phyloP scores from a whole-genome alignment of 2,329 filamentous ascomycete genomes.

The Fusarium papillatum region DNA sequence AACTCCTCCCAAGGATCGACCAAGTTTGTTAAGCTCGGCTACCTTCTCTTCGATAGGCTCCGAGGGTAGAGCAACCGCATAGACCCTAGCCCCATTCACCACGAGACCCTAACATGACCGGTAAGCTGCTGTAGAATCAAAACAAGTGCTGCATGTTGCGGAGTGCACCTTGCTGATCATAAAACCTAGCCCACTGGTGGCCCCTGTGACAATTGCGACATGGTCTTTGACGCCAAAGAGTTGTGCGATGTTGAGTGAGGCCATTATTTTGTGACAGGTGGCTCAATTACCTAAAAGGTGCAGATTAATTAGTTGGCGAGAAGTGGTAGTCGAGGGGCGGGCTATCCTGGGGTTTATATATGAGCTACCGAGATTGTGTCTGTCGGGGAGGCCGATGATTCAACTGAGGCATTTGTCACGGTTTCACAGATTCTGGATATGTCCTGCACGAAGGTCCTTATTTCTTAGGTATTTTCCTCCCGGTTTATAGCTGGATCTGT shows the following conservation, averaged over 20 bases:
- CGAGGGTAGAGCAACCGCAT: conserved; percentile 55
- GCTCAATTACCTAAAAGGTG: not conserved
- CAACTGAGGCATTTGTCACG: not conserved
- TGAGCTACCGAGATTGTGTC: not conserved
- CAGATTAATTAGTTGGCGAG: not conserved
- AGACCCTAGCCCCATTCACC: conserved; percentile 60
- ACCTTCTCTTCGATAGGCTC: conserved; percentile 56
- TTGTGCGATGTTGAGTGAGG: not conserved
- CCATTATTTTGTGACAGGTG: not conserved
- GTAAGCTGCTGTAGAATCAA: not conserved
- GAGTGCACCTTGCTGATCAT: not conserved
- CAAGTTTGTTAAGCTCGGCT: conserved; percentile 54
- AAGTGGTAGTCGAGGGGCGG: not conserved
- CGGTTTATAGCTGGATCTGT: not conserved
- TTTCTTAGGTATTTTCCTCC: not conserved
- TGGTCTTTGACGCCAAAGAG: not conserved
- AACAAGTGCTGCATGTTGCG: not conserved
- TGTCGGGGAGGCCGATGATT: not conserved
- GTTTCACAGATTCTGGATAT: not conserved
- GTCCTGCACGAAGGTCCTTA: not conserved
- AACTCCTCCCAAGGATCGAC: conserved; percentile 50
- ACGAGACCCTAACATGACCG: conserved; percentile 53
- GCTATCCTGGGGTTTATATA: not conserved
- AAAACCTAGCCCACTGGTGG: not conserved
- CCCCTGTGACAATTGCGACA: not conserved